Evolutionary conservation across 768 basidiomycete genomes (phyloP).

Genomic region (Phylloporus arenicola): DNA sequence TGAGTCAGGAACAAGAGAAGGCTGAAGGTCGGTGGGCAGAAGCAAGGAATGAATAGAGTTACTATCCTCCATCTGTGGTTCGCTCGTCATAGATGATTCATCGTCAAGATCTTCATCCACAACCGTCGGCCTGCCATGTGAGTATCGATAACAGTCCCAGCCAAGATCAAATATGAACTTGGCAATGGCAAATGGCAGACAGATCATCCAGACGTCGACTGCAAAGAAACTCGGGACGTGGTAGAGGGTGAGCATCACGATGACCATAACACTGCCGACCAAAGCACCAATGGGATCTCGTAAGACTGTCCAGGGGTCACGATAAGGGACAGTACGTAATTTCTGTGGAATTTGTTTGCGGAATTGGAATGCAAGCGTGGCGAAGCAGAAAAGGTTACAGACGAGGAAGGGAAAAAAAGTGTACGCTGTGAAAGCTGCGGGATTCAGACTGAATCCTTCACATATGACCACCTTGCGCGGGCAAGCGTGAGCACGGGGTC

Average conservation of each 20-base stretch:
- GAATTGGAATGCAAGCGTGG: conserved; percentile 57
- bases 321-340: conserved; percentile 32
- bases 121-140: conserved; percentile 20
- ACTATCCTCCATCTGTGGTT: neutral
- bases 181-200: conserved; percentile 68
- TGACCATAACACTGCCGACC: conserved; percentile 65
- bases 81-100: neutral
- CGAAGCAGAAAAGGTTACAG: conserved; percentile 56
- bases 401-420: conserved; percentile 77
- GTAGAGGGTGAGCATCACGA: conserved; percentile 62
- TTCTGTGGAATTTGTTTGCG: conserved; percentile 47
- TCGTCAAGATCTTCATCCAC: neutral
- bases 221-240: conserved; percentile 72
- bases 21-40: neutral
- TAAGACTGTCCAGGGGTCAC: conserved; percentile 57
- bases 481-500: neutral
- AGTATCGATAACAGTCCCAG: conserved; percentile 51
- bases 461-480: conserved; percentile 61
- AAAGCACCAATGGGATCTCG: conserved; percentile 69
- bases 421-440: conserved; percentile 76
- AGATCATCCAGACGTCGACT: conserved; percentile 80
- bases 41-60: neutral
- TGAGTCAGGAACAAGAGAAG: no score
- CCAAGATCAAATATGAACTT: conserved; percentile 66
- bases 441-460: conserved; percentile 76